A percentile compares a stretch with the other conserved stretches of the same genome.
These are phyloP conservation scores for Aspergillus sp. DNA, from an alignment of 2,329 filamentous ascomycete species.

Conservation along the genomic window DNA sequence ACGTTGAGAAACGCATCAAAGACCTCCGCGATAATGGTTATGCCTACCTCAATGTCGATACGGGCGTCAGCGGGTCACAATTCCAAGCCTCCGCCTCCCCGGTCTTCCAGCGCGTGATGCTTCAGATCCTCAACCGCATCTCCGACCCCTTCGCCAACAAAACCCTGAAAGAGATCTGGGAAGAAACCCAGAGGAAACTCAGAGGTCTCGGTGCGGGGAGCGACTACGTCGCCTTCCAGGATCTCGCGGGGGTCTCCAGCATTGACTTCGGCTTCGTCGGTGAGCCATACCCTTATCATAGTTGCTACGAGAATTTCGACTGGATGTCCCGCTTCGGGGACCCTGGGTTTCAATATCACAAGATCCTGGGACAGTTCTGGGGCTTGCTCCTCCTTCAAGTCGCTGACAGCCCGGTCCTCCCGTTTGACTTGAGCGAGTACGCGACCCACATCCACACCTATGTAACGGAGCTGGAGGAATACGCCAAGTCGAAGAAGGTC, in stretches of 20 bases:
- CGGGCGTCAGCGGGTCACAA: constrained; percentile 64
- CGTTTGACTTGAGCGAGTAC: constrained; percentile 72
- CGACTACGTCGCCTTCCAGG: constrained; percentile 85
- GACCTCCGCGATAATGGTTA: constrained; percentile 63
- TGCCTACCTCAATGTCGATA: constrained; percentile 87
- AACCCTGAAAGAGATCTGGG: constrained; percentile 69
- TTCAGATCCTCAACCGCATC: constrained; percentile 66
- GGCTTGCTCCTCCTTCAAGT: constrained; percentile 78
- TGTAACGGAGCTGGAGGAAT: constrained; percentile 58
- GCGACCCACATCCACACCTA: constrained; percentile 57
- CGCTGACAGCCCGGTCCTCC: constrained; percentile 69
- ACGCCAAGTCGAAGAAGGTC: constrained; percentile 50
- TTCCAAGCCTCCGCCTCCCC: constrained; percentile 77
- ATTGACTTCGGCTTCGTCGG: constrained; percentile 76
- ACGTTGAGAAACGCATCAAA: constrained; percentile 77
- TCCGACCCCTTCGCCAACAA: constrained; percentile 62
- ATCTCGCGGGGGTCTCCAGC: constrained; percentile 80
- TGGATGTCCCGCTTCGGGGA: constrained; percentile 77
- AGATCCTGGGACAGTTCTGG: constrained; percentile 67
- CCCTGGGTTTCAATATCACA: constrained; percentile 74
- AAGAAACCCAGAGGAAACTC: constrained; percentile 50
- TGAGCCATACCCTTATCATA: constrained; percentile 61
- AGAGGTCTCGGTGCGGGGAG: constrained; percentile 64
- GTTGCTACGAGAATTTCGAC: constrained; percentile 81
- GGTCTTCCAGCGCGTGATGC: constrained; percentile 63